Conservation (phyloP, 495 filamentous ascomycete genomes). For the Penicillium angulare region DNA sequence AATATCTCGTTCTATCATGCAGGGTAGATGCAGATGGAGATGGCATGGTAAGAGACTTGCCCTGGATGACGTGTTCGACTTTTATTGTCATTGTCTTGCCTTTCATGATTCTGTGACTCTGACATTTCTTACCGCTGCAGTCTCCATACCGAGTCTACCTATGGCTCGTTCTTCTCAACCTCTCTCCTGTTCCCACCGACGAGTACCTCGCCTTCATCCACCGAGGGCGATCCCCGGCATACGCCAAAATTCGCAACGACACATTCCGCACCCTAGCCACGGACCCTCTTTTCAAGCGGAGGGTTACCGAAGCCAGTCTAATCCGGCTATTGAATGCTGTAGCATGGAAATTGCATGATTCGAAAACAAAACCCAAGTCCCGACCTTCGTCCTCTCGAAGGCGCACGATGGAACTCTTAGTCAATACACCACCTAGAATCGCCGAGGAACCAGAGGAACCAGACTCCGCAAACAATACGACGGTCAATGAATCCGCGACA, state of each 20-base stretch:
- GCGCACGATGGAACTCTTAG: conserved; percentile 38
- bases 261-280: conserved; percentile 95
- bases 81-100: background rate
- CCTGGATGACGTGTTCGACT: too few species aligned
- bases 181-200: conserved; percentile 78
- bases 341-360: conserved; percentile 89
- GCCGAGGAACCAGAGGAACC: conserved; percentile 36
- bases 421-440: conserved; percentile 45
- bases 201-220: conserved; percentile 87
- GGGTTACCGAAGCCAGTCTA: conserved; percentile 91
- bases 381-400: conserved; percentile 38
- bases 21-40: conserved; percentile 80
- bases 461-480: conserved; percentile 9
- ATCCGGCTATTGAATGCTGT: conserved; percentile 96
- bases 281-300: conserved; percentile 90
- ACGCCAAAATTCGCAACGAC: conserved; percentile 97
- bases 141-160: conserved; percentile 93
- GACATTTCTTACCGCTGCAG: too few species aligned
- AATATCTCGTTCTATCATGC: conserved; percentile 73
- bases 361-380: conserved; percentile 48
- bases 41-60: conserved; percentile 68
- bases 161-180: conserved; percentile 89
- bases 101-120: too few species aligned
- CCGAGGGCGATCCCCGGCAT: conserved; percentile 87
- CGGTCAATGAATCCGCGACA: conserved; percentile 62